A percentile compares a stretch with the other conserved stretches of the same genome.
phyloP scores from a whole-genome alignment of 2,329 filamentous ascomycete genomes.

The Zarea fungicola region DNA sequence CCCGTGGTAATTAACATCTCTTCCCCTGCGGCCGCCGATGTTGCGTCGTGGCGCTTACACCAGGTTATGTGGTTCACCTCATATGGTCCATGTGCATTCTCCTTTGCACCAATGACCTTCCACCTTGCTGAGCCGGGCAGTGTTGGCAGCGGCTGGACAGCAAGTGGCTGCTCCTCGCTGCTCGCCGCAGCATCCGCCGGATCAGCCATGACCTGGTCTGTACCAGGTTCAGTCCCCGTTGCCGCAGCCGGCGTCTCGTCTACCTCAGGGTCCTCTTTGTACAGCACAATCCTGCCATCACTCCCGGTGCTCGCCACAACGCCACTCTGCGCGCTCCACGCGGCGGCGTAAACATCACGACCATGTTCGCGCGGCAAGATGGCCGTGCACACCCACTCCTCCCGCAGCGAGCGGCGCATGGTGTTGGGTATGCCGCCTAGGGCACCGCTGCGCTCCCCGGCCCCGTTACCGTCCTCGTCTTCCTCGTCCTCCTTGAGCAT shows the following conservation, averaged over 20 bases:
- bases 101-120: conserved; percentile 62
- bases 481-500: conserved; percentile 51
- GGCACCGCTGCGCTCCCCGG: conserved; percentile 24
- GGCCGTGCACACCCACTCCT: conserved; percentile 77
- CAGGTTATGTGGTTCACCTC: conserved; percentile 91
- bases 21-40: conserved; percentile 53
- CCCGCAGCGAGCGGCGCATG: conserved; percentile 70
- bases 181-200: conserved; percentile 10
- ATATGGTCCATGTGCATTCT: conserved; percentile 81
- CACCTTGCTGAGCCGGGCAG: conserved; percentile 49
- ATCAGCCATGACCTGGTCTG: conserved; percentile 26
- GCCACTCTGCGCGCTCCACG: conserved; percentile 76
- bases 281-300: conserved; percentile 76
- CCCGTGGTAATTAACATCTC: conserved; percentile 89
- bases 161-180: background rate
- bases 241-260: conserved; percentile 16
- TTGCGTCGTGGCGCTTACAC: conserved; percentile 72
- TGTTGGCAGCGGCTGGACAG: background rate
- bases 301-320: conserved; percentile 83
- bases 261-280: conserved; percentile 51
- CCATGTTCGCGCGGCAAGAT: conserved; percentile 71
- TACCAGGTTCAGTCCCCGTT: conserved; percentile 18
- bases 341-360: conserved; percentile 74
- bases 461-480: conserved; percentile 31
- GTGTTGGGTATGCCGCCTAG: conserved; percentile 77